Percentiles rank a stretch among this genome's conserved stretches.
Evolutionary conservation across 495 filamentous ascomycete genomes (phyloP).

Genomic region (Aspergillus asperescens): DNA sequence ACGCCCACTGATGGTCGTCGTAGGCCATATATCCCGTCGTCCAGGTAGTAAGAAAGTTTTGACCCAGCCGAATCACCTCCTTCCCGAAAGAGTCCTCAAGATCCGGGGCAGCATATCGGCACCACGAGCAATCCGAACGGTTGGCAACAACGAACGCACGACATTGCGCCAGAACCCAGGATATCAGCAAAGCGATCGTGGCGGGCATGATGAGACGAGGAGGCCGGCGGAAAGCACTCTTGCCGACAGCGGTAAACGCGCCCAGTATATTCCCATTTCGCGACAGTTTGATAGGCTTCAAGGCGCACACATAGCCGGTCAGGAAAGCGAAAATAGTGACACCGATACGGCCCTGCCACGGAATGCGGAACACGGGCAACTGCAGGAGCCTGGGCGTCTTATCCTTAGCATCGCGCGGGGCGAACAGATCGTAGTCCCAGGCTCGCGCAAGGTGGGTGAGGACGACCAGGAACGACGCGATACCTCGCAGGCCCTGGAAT

Average conservation of each 20-base stretch:
- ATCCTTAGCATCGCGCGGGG: constrained; percentile 45
- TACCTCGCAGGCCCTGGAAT: constrained; percentile 55
- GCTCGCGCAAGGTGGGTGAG: constrained; percentile 58
- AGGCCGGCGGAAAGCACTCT: constrained; percentile 59
- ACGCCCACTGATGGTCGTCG: constrained; percentile 62
- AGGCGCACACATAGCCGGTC: constrained; percentile 62
- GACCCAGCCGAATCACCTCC: constrained; percentile 40
- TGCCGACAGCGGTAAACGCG: constrained; percentile 51
- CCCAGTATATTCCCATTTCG: constrained; percentile 49
- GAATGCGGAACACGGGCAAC: constrained; percentile 54
- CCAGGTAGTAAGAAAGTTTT: constrained; percentile 53
- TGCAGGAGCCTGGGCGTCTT: constrained; percentile 50
- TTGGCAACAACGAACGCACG: constrained; percentile 55
- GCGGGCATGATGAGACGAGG: constrained; percentile 59
- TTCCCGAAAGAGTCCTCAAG: constrained; percentile 30
- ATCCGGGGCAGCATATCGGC: constrained; percentile 50
- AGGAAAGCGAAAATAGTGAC: constrained; percentile 64
- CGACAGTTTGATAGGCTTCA: constrained; percentile 58
- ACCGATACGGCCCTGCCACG: constrained; percentile 59
- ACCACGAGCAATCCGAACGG: constrained; percentile 55
- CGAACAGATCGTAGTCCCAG: constrained; percentile 55
- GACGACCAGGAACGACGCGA: constrained; percentile 60
- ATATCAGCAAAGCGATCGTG: constrained; percentile 51
- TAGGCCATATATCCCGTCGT: constrained; percentile 54
- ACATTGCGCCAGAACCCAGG: constrained; percentile 53